These are phyloP conservation scores for Solanum chacoense DNA, from an alignment of 305 asterid genomes.

Conservation along the genomic window DNA sequence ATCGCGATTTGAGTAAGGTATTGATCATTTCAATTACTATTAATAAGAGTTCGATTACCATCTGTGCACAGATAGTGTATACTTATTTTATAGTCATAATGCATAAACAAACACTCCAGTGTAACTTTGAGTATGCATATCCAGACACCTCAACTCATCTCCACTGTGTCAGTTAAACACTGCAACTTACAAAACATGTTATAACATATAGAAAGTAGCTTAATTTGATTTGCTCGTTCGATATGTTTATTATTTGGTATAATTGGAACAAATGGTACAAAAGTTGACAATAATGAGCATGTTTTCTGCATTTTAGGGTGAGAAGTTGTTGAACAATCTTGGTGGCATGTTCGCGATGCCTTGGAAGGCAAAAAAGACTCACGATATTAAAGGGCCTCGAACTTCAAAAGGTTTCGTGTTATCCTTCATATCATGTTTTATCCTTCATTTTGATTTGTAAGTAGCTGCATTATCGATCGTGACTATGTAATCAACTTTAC, in stretches of 20 bases:
- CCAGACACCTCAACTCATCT: background rate
- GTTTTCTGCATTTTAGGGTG: constrained; percentile 47
- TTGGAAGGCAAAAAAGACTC: constrained; percentile 83
- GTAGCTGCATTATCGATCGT: background rate
- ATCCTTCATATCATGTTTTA: background rate
- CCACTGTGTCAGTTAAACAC: background rate
- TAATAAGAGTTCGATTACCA: background rate
- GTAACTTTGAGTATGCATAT: background rate
- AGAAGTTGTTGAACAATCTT: constrained; percentile 74
- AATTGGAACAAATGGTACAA: background rate
- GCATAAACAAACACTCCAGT: background rate
- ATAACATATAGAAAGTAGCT: background rate
- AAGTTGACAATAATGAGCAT: background rate
- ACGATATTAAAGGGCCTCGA: constrained; percentile 52
- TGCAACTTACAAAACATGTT: background rate
- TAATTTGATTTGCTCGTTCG: background rate
- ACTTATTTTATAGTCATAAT: background rate
- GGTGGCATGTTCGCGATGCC: constrained; percentile 97
- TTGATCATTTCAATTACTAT: background rate
- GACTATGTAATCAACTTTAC: background rate
- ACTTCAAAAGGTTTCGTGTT: constrained; percentile 40
- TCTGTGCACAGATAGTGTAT: background rate
- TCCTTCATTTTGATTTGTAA: background rate
- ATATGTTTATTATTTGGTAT: too few relatives aligned
- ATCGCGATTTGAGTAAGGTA: constrained; percentile 68